Conservation (phyloP, 75 land plant genomes). For the Pinus albicaulis region DNA sequence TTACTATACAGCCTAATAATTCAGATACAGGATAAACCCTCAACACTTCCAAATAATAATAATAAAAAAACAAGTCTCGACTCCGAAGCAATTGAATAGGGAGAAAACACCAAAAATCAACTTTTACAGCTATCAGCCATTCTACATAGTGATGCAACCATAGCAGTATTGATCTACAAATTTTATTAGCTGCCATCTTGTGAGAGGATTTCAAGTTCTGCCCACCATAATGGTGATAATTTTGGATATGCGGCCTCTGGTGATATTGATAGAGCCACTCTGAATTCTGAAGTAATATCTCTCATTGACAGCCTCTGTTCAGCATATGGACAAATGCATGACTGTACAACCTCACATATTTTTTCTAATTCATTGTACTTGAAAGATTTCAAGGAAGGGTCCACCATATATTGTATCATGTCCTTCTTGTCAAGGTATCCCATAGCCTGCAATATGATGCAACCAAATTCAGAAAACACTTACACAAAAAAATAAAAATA, state of each 20-base stretch:
- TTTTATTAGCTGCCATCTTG: conserved; percentile 47
- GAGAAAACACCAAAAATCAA: background rate
- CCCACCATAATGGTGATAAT: conserved; percentile 89
- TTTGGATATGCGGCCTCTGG: conserved; percentile 64
- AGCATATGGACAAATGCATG: conserved; percentile 54
- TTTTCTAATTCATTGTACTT: conserved; percentile 64
- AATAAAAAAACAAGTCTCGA: background rate
- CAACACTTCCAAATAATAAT: background rate
- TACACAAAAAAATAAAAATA: background rate
- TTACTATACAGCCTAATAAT: background rate
- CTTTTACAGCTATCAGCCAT: conserved; percentile 5
- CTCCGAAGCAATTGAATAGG: background rate
- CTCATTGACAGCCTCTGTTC: conserved; percentile 58
- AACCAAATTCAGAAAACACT: conserved; percentile 1
- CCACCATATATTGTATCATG: conserved; percentile 66
- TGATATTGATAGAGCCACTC: conserved; percentile 37
- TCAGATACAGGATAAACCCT: background rate
- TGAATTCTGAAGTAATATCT: conserved; percentile 48
- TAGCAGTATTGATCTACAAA: background rate
- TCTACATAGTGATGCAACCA: background rate
- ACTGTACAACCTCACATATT: conserved; percentile 64
- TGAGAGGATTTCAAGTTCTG: conserved; percentile 82
- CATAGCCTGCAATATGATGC: conserved; percentile 37
- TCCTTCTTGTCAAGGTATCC: conserved; percentile 44
- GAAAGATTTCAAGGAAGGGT: conserved; percentile 70